Evolutionary conservation across 2,329 filamentous ascomycete species (phyloP), one percentile per base, ranked within the genome.

Genomic region (Intubia oerlemansii): DNA sequence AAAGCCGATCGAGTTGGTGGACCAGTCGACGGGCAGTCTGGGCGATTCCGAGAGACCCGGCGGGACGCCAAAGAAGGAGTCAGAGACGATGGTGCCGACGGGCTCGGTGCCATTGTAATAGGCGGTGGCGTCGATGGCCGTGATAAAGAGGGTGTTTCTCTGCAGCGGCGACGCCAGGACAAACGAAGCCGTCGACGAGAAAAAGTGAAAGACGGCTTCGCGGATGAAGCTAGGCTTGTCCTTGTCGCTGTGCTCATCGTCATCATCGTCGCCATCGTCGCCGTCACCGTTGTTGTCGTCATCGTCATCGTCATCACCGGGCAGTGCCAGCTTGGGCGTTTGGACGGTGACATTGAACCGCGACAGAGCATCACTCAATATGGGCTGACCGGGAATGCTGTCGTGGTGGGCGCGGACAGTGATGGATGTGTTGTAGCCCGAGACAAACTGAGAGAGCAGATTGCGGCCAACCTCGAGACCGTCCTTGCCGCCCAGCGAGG

Each of bases 161-260:
- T 57, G 52, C 7, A 95, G 56, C 0, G 88, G 88, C 1, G 84
- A 93, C 22, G 72, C 61, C 14, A 95, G 60, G 0, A 66, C 71
- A 48, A 98, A 93, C 1, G 74, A 69, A 4, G 85, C 85, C 1
- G 81, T 82, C 1, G 81, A 91, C 11, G 79, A 77, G 36, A 88
- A 62, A 29, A 95, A 51, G 51, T 95, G 82, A 50, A 98, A 72
- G 6, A 73, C 85, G 9, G 84, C 79, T 40, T 80, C 72, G 44
- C 75, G 66, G 40, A 98, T 81, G 47, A 95, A 93, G 38, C 28
- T 33, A 15, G 53, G 49, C 16, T 28, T 28, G 12, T 45, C 44
- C 17, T 45, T 43, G 7, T 46, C 42, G 10, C 45, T 44, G 14
- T 48, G 50, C 44, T 52, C 41, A 4, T 43, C 44, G 13, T 44